Conservation (phyloP, 495 filamentous ascomycete genomes). For the Usnea hakonensis region DNA sequence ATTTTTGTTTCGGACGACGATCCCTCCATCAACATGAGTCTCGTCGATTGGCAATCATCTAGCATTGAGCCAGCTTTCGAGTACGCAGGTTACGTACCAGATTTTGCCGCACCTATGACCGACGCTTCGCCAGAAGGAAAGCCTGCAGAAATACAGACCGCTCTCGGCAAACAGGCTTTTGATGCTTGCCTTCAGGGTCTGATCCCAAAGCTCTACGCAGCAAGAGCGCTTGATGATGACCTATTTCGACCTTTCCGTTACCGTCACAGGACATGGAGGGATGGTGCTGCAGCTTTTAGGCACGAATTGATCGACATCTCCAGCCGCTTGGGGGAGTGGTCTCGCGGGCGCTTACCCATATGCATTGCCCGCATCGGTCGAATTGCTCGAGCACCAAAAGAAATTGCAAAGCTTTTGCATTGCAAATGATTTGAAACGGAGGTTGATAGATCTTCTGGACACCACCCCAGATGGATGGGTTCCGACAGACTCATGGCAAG, state of each 20-base stretch:
- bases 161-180: constrained; percentile 30
- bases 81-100: constrained; percentile 33
- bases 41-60: constrained; percentile 26
- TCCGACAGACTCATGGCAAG: constrained; percentile 34
- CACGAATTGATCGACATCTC: constrained; percentile 37
- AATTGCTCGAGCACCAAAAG: constrained; percentile 30
- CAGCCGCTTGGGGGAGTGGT: constrained; percentile 32
- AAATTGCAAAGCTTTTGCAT: constrained; percentile 33
- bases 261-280: constrained; percentile 39
- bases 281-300: constrained; percentile 35
- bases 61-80: constrained; percentile 30
- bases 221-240: constrained; percentile 33
- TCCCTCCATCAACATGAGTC: constrained; percentile 4
- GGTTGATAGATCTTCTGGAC: constrained; percentile 30
- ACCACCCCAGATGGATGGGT: constrained; percentile 36
- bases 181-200: constrained; percentile 30
- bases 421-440: constrained; percentile 30
- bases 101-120: constrained; percentile 27
- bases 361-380: constrained; percentile 28
- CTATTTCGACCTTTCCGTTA: constrained; percentile 38
- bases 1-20: constrained; percentile 36
- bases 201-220: constrained; percentile 29
- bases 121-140: constrained; percentile 1
- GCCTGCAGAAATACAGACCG: constrained; percentile 18
- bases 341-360: constrained; percentile 34